These are phyloP conservation scores for Dendrostoma leiphaemia DNA, from an alignment of 2,329 filamentous ascomycete genomes.

Conservation along the genomic window DNA sequence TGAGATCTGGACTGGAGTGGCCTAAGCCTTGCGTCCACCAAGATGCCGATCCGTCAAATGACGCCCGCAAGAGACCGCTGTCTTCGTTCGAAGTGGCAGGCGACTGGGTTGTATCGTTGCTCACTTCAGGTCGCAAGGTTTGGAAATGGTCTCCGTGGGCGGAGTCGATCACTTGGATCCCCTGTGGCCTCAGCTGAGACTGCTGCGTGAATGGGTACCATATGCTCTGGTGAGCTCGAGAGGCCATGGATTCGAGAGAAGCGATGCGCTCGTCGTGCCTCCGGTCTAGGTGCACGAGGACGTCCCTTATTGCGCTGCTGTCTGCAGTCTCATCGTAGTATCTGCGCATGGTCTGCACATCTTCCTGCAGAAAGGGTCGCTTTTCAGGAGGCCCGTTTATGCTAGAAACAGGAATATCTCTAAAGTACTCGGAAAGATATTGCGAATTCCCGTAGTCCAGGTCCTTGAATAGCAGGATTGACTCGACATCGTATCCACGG, in stretches of 20 bases:
- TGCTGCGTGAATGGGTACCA: slow-evolving; percentile 93
- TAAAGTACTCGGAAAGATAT: slow-evolving; percentile 69
- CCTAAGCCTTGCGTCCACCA: slow-evolving; percentile 93
- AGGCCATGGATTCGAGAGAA: slow-evolving; percentile 59
- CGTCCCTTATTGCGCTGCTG: not conserved
- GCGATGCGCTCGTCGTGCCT: slow-evolving; percentile 56
- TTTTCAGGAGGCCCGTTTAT: not conserved
- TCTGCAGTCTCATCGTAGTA: not conserved
- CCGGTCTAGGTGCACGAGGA: slow-evolving; percentile 50
- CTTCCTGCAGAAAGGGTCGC: not conserved
- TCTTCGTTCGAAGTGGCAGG: not conserved
- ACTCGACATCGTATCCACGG: slow-evolving; percentile 75
- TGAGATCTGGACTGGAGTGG: slow-evolving; percentile 70
- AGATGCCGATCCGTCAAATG: slow-evolving; percentile 81
- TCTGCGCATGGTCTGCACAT: not conserved
- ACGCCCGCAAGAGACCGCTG: slow-evolving; percentile 51
- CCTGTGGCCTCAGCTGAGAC: slow-evolving; percentile 55
- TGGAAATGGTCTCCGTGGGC: slow-evolving; percentile 79
- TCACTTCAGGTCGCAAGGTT: slow-evolving; percentile 31
- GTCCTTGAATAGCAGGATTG: slow-evolving; percentile 67
- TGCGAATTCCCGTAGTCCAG: slow-evolving; percentile 64
- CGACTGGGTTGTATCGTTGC: too few species aligned
- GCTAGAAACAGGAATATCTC: slow-evolving; percentile 27
- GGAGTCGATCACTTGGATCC: slow-evolving; percentile 76
- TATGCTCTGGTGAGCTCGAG: slow-evolving; percentile 61